Evolutionary conservation across 2,329 filamentous ascomycete species (phyloP), one percentile per base, ranked within the genome.

Genomic region (Lachnellula willkommii): DNA sequence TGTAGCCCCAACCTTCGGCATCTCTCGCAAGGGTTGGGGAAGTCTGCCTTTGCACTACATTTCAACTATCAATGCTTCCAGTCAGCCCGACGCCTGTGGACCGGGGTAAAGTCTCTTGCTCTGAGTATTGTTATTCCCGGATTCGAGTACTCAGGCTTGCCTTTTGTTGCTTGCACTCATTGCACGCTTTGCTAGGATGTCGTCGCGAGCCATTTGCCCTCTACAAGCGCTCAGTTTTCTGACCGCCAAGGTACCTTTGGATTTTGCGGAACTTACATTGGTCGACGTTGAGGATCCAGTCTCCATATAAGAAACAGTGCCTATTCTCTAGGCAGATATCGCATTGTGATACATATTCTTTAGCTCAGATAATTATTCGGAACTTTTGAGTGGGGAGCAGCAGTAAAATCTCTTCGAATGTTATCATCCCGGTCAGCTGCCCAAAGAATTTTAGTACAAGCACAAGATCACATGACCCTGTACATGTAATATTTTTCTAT

Each of bases 131-230:
- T 20, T 32, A 47, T 17, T 22, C 24, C 14, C 24, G 24, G 12
- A 15, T 22, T n/a, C 12, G 45, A 35, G 48, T 24, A 6, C 22
- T 17, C n/a, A 1, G 32, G 32, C 52, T 39, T 47, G 47, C 56
- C 52, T 58, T 58, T 53, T 58, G 56, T 47, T 58, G 56, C 43
- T 56, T 58, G 32, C 56, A 58, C 37, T 58, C 52, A 24, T 54
- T 58, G 35, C 56, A 58, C 35, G 56, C 56, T 35, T 58, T 58
- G 50, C 51, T 54, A n/a, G 54, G 50, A 43, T 56, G 54, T 37
- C 50, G 54, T 35, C 54, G 36, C 40, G 36, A 24, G 35, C 24
- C 48, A 32, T 24, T 56, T 49, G 47, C 37, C 40, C 17, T 50
- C 53, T 49, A 39, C 15, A 26, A 45, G 12, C 36, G 11, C 20